phyloP scores from a whole-genome alignment of 768 basidiomycete genomes.

The Pleurotus salmoneostramineus region DNA sequence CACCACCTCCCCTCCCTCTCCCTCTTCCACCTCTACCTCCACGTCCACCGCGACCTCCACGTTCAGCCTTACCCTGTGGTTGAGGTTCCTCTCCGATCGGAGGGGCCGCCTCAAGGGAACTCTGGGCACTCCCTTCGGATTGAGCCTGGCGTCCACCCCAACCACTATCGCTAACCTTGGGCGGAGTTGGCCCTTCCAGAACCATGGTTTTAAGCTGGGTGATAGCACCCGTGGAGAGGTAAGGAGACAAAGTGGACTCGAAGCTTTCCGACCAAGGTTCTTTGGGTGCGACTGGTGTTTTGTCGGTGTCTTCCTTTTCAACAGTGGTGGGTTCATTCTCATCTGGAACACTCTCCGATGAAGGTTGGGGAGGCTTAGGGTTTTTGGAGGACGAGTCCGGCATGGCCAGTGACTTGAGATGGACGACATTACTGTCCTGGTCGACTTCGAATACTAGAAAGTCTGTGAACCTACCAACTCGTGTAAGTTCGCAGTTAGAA shows the following conservation, averaged over 20 bases:
- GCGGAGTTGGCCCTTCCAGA: slow-evolving; percentile 79
- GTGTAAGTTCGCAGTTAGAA: not conserved
- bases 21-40: slow-evolving; percentile 28
- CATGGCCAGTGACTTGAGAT: slow-evolving; percentile 73
- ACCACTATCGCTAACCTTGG: slow-evolving; percentile 67
- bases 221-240: slow-evolving; percentile 61
- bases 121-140: slow-evolving; percentile 11
- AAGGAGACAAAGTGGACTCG: slow-evolving; percentile 50
- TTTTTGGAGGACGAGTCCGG: slow-evolving; percentile 55
- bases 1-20: slow-evolving; percentile 43
- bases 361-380: slow-evolving; percentile 14
- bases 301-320: slow-evolving; percentile 9
- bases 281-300: slow-evolving; percentile 15
- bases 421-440: slow-evolving; percentile 73
- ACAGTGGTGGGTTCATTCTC: slow-evolving; percentile 1
- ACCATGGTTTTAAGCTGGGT: slow-evolving; percentile 66
- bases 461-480: slow-evolving; percentile 78
- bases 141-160: slow-evolving; percentile 56
- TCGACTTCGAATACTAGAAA: slow-evolving; percentile 94
- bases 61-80: slow-evolving; percentile 25
- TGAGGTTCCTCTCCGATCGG: slow-evolving; percentile 17
- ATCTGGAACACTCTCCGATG: slow-evolving; percentile 17
- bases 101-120: slow-evolving; percentile 15
- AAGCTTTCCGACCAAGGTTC: slow-evolving; percentile 69
- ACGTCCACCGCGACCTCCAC: too few species aligned